These are phyloP conservation scores for Leccinum griseonigrum DNA, from an alignment of 1,284 basidiomycete species.

Conservation along the genomic window DNA sequence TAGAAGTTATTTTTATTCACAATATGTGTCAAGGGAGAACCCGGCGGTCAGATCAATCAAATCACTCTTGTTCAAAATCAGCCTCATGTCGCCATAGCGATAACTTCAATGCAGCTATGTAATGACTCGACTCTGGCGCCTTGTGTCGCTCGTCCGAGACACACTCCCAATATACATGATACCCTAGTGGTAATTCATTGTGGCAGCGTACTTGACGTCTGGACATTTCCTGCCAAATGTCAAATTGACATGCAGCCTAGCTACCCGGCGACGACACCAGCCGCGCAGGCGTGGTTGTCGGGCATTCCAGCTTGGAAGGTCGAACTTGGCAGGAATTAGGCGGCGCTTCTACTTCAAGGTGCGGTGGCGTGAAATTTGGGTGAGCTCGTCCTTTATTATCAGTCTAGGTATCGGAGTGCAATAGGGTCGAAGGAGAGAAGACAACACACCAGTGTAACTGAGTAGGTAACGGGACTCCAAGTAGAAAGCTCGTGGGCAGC, in stretches of 20 bases:
- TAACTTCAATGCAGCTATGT: neutral
- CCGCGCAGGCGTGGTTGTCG: neutral
- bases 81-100: neutral
- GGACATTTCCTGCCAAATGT: slow-evolving; percentile 6
- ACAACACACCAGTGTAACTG: neutral
- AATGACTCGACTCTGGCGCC: neutral
- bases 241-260: neutral
- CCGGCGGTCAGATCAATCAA: neutral
- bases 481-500: neutral
- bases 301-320: neutral
- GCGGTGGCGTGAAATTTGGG: neutral
- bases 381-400: neutral
- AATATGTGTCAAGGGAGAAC: neutral
- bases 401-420: neutral
- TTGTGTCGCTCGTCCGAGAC: slow-evolving; percentile 1
- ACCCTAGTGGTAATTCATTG: neutral
- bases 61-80: neutral
- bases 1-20: slow-evolving; percentile 2
- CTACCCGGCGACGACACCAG: neutral
- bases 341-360: neutral
- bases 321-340: neutral
- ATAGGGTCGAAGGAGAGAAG: neutral
- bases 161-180: neutral
- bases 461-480: neutral
- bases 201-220: neutral